phyloP scores from a whole-genome alignment of 768 basidiomycete genomes.

The Auriscalpium orientale region DNA sequence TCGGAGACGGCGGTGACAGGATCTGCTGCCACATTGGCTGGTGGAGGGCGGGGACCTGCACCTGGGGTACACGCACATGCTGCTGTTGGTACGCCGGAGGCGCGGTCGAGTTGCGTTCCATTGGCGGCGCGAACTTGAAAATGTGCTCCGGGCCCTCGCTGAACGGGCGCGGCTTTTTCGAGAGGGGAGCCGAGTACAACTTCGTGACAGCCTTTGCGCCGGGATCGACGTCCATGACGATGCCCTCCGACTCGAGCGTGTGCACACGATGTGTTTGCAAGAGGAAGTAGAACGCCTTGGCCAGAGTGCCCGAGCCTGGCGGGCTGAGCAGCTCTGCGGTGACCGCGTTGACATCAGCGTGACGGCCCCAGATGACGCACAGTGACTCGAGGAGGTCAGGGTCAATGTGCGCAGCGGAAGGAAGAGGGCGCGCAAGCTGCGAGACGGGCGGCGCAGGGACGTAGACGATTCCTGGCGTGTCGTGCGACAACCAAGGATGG shows the following conservation, averaged over 20 bases:
- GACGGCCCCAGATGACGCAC: conserved; percentile 76
- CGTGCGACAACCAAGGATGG: conserved; percentile 76
- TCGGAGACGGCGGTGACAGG: neutral
- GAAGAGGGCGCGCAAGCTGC: conserved; percentile 60
- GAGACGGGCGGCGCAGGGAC: conserved; percentile 32
- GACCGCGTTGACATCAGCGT: conserved; percentile 53
- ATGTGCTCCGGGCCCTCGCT: conserved; percentile 6
- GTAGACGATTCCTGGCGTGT: conserved; percentile 40
- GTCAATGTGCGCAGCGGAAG: conserved; percentile 65
- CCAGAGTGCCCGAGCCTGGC: conserved; percentile 60
- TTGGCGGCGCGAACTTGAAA: conserved; percentile 6
- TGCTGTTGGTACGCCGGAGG: neutral
- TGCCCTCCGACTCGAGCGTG: conserved; percentile 46
- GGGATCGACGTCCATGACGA: conserved; percentile 29
- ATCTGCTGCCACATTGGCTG: conserved; percentile 5
- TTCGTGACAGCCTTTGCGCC: conserved; percentile 31
- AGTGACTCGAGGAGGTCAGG: conserved; percentile 71
- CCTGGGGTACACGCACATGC: no score
- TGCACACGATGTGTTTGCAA: conserved; percentile 70
- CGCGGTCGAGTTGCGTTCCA: conserved; percentile 6
- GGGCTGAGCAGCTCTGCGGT: conserved; percentile 62
- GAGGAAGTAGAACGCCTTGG: conserved; percentile 87
- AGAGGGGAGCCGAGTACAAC: conserved; percentile 35
- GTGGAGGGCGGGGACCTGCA: neutral
- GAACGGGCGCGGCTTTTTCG: conserved; percentile 20